These are phyloP conservation scores for Geoglossum cookeanum DNA, from an alignment of 2,329 filamentous ascomycete genomes.

Conservation along the genomic window DNA sequence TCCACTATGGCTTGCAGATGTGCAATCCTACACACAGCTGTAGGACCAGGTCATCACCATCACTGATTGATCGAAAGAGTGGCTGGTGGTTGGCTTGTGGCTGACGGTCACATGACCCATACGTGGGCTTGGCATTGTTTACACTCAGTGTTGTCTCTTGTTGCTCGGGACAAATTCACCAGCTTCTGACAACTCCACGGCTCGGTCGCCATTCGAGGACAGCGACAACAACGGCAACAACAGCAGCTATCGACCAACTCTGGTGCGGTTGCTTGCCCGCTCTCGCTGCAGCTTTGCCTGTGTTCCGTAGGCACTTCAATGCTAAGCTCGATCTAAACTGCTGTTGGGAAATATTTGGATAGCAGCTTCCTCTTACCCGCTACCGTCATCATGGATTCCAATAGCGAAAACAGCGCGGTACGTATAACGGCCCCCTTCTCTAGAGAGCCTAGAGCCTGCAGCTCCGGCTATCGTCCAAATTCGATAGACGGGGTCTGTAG, in stretches of 20 bases:
- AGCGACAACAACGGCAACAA: background rate
- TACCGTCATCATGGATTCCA: background rate
- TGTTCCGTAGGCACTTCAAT: background rate
- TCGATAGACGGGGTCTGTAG: too few species aligned
- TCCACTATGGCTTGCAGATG: too few species aligned
- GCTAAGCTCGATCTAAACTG: background rate
- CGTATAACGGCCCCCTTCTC: background rate
- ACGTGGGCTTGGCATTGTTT: background rate
- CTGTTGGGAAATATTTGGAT: background rate
- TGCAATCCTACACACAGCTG: too few species aligned
- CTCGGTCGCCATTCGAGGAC: too few species aligned
- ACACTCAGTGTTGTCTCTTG: background rate
- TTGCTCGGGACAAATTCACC: background rate
- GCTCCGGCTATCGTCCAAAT: background rate
- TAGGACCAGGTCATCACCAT: too few species aligned
- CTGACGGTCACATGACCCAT: background rate
- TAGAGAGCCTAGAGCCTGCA: too few species aligned
- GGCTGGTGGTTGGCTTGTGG: too few species aligned
- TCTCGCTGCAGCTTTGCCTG: background rate
- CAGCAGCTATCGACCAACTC: background rate
- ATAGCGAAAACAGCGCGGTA: background rate
- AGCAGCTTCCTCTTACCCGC: background rate
- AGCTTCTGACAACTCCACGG: background rate
- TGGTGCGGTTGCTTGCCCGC: background rate
- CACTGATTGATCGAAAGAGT: too few species aligned